phyloP scores from a whole-genome alignment of 2,329 filamentous ascomycete species.

The Fusarium sp. region DNA sequence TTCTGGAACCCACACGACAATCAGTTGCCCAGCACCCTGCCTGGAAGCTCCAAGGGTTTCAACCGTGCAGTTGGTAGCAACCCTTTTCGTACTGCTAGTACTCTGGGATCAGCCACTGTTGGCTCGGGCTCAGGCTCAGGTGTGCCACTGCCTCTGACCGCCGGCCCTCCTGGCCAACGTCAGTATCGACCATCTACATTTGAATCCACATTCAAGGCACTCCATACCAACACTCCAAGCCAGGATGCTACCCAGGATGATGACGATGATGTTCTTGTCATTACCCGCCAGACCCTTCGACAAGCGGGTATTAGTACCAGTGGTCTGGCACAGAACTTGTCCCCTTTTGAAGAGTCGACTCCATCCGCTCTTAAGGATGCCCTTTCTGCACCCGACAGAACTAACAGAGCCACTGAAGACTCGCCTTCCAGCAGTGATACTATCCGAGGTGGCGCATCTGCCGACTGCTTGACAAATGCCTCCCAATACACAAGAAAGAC shows the following conservation, averaged over 20 bases:
- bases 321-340: slow-evolving; percentile 21
- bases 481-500: not conserved
- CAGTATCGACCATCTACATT: slow-evolving; percentile 62
- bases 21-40: slow-evolving; percentile 14
- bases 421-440: slow-evolving; percentile 8
- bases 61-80: slow-evolving; percentile 33
- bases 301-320: slow-evolving; percentile 43
- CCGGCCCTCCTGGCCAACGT: slow-evolving; percentile 67
- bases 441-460: not conserved
- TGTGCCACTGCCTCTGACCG: slow-evolving; percentile 65
- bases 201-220: slow-evolving; percentile 55
- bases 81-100: slow-evolving; percentile 24
- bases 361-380: slow-evolving; percentile 8
- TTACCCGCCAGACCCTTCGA: slow-evolving; percentile 41
- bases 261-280: slow-evolving; percentile 44
- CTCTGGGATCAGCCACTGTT: slow-evolving; percentile 39
- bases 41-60: slow-evolving; percentile 21
- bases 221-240: slow-evolving; percentile 46
- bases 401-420: slow-evolving; percentile 1
- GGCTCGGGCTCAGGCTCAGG: slow-evolving; percentile 56
- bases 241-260: slow-evolving; percentile 47
- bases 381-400: not conserved
- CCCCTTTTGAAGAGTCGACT: slow-evolving; percentile 14
- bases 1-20: slow-evolving; percentile 18
- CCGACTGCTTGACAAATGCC: slow-evolving; percentile 1